Base-by-base conservation (phyloP, 345 rosid genomes). In the Noccaea caerulescens region DNA sequence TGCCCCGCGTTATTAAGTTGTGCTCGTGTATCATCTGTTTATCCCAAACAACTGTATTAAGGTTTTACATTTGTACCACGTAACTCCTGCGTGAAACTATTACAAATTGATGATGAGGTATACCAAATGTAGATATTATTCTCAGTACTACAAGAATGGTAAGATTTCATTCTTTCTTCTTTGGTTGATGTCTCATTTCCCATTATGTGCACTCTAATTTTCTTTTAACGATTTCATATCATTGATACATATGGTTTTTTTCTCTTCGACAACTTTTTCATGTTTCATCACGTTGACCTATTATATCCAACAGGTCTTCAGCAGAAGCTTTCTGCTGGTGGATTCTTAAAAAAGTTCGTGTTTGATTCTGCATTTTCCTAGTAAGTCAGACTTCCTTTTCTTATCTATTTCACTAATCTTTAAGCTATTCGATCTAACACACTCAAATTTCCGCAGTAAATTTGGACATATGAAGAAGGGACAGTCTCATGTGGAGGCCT, bases 321-420 rank as follows among this genome's bases (percentile, higher is more conserved):
- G 52, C 89, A 89, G 82, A 93, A 89, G 87, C 80, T 93, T 68
- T 71, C 90, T 72, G 77, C 82, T 2, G 96, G 97, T 23, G 82
- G 96, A 58, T 62, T 83, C 30, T 63, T 87, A 20, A 87, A 76
- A 68, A 78, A 79, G 80, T 81, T 78, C 3, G 2, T 93, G 64
- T 93, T 93, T 76, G 72, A 86, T 77, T 2, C 86, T 71, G 97
- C 97, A 61, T 91, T 80, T 80, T 63, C 88, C 58, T 84, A 67
- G 99, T 91, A 83, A 85, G 93, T 82, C 54, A 16, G 13, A 61
- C 62, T 58, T 65, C 34, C 49, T 41, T 50, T 58, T n/a, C 63
- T 51, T 71, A 52, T 70, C 45, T 46, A 11, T 50, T 54, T 39
- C 45, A 54, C 58, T 8, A 30, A 34, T 10, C 11, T 30, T 7